Evolutionary conservation across 2,329 filamentous ascomycete genomes (phyloP).

Genomic region (Colletotrichum sublineola): DNA sequence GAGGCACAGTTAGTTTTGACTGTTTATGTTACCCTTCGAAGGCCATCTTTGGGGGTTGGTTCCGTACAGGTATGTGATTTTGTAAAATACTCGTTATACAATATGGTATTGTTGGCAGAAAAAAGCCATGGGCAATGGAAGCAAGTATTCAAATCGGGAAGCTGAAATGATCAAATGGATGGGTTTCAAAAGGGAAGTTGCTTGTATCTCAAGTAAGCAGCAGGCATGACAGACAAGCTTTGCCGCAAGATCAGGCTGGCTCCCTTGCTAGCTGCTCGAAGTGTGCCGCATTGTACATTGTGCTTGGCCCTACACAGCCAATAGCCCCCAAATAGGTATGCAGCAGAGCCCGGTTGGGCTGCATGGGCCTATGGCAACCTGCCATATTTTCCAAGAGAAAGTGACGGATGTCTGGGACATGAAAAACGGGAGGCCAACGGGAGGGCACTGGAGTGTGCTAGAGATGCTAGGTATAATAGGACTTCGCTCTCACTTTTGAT

Average conservation of each 20-base stretch:
- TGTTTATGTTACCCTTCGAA: not conserved
- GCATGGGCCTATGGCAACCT: constrained; percentile 23
- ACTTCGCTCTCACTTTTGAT: not conserved
- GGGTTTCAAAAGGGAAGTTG: not conserved
- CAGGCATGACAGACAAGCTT: constrained; percentile 6
- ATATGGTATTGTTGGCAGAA: not conserved
- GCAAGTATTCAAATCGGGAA: not conserved
- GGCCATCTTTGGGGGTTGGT: not conserved
- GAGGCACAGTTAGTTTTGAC: not conserved
- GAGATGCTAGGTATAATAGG: constrained; percentile 16
- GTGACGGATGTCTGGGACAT: constrained; percentile 4
- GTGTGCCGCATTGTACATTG: constrained; percentile 22
- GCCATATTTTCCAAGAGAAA: not conserved
- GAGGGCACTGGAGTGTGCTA: constrained; percentile 3
- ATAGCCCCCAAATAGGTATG: constrained; percentile 23
- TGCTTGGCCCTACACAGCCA: constrained; percentile 22
- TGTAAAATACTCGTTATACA: too few relatives aligned
- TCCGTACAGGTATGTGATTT: too few relatives aligned
- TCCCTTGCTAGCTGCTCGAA: not conserved
- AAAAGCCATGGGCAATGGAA: not conserved
- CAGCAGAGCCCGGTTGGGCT: constrained; percentile 12
- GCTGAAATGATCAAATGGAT: not conserved
- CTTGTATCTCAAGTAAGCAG: not conserved
- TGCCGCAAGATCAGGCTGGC: constrained; percentile 10
- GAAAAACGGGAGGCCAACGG: constrained; percentile 5